Evolutionary conservation across 2,329 filamentous ascomycete species (phyloP).

Genomic region (Nemania sp.): DNA sequence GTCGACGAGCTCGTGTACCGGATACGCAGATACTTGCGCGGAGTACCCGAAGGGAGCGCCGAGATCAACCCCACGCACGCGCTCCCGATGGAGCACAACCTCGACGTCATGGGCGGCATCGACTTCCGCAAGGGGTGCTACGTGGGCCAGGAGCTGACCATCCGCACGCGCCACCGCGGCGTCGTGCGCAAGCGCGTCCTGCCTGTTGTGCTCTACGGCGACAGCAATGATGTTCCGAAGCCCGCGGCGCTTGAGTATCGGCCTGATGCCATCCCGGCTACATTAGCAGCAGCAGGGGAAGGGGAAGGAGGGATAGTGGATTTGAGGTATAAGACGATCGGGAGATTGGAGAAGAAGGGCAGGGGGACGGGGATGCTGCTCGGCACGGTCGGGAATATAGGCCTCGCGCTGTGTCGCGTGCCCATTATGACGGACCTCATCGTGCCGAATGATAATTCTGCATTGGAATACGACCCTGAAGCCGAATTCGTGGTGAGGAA

Average conservation of each 20-base stretch:
- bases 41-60: conserved; percentile 80
- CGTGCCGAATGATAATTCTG: conserved; percentile 69
- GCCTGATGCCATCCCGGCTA: conserved; percentile 17
- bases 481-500: conserved; percentile 61
- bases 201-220: conserved; percentile 73
- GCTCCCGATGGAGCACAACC: conserved; percentile 84
- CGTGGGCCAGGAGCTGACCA: conserved; percentile 93
- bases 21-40: conserved; percentile 75
- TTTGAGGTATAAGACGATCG: conserved; percentile 52
- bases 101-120: conserved; percentile 83
- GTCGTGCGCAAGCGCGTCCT: conserved; percentile 90
- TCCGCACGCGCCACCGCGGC: conserved; percentile 90
- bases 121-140: conserved; percentile 98
- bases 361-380: conserved; percentile 83
- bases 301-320: not conserved
- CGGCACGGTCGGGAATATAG: conserved; percentile 78
- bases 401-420: conserved; percentile 81
- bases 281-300: too few species aligned
- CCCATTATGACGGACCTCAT: conserved; percentile 86
- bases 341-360: conserved; percentile 57
- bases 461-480: conserved; percentile 61
- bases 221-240: conserved; percentile 44
- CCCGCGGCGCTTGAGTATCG: conserved; percentile 53
- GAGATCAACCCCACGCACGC: conserved; percentile 75
- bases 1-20: conserved; percentile 66